These are phyloP conservation scores for Tuber umbilicatum DNA, from an alignment of 495 filamentous ascomycete genomes.

Conservation along the genomic window DNA sequence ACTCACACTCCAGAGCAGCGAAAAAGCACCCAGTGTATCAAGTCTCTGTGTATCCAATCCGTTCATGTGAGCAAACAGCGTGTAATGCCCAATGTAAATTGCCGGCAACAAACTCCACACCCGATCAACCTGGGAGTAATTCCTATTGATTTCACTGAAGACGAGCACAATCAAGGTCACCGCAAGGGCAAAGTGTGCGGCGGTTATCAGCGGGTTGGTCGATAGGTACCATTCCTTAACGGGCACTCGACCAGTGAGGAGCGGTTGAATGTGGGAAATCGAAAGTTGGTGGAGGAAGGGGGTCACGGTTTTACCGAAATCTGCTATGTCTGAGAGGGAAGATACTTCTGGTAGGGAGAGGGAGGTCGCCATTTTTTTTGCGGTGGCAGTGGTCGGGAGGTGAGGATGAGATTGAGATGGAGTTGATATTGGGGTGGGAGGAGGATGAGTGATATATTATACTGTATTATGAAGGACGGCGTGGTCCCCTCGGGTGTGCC, in stretches of 20 bases:
- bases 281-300: slow-evolving; percentile 73
- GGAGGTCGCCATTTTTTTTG: slow-evolving; percentile 48
- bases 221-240: slow-evolving; percentile 62
- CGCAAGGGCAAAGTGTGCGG: slow-evolving; percentile 62
- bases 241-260: slow-evolving; percentile 48
- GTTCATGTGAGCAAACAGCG: slow-evolving; percentile 65
- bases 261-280: slow-evolving; percentile 57
- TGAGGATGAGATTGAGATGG: neutral
- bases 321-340: slow-evolving; percentile 62
- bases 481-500: neutral
- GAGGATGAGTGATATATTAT: neutral
- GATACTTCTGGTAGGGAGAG: slow-evolving; percentile 60
- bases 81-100: slow-evolving; percentile 82
- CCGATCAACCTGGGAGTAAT: slow-evolving; percentile 92
- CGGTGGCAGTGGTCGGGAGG: neutral
- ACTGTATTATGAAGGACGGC: neutral
- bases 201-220: slow-evolving; percentile 80
- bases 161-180: slow-evolving; percentile 64
- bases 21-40: slow-evolving; percentile 66
- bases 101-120: slow-evolving; percentile 84
- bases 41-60: slow-evolving; percentile 66
- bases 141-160: slow-evolving; percentile 73
- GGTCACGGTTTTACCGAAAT: slow-evolving; percentile 62
- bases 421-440: neutral
- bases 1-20: slow-evolving; percentile 74